These are phyloP conservation scores for Fusarium falciforme DNA, from an alignment of 2,329 filamentous ascomycete genomes.

Conservation along the genomic window DNA sequence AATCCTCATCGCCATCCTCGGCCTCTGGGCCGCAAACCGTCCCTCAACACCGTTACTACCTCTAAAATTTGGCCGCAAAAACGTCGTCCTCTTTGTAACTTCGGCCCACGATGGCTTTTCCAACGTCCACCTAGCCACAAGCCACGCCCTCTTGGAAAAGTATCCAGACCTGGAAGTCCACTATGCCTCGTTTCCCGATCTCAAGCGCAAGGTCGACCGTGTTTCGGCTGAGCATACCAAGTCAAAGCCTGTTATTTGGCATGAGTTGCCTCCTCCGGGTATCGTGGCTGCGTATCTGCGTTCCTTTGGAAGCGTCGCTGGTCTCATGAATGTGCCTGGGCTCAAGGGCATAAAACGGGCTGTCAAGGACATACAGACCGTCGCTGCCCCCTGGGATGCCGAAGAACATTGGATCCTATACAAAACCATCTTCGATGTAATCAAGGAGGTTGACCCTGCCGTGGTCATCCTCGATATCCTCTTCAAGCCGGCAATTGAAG, in stretches of 20 bases:
- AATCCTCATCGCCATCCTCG: neutral
- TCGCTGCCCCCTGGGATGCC: conserved; percentile 45
- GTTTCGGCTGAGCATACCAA: conserved; percentile 15
- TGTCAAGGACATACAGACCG: conserved; percentile 25
- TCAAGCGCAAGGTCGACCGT: conserved; percentile 29
- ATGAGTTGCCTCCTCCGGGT: conserved; percentile 35
- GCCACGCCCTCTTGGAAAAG: conserved; percentile 46
- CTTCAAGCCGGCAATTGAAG: conserved; percentile 43
- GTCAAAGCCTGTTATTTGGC: conserved; percentile 38
- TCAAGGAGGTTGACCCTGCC: conserved; percentile 47
- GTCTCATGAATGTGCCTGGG: conserved; percentile 36
- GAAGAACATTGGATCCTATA: conserved; percentile 48
- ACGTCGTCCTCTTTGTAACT: conserved; percentile 50
- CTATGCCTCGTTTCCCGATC: conserved; percentile 46
- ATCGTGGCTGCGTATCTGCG: conserved; percentile 24
- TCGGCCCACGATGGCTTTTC: conserved; percentile 48
- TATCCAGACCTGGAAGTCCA: conserved; percentile 48
- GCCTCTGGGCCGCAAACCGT: neutral
- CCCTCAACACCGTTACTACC: neutral
- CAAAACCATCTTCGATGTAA: conserved; percentile 36
- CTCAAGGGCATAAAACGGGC: conserved; percentile 23
- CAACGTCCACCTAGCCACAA: conserved; percentile 52
- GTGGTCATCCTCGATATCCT: conserved; percentile 48
- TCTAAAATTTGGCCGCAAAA: conserved; percentile 28
- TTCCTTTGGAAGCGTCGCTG: conserved; percentile 18